Base-by-base conservation (phyloP, 805 yeast species). In the Wickerhamomyces ciferrii region DNA sequence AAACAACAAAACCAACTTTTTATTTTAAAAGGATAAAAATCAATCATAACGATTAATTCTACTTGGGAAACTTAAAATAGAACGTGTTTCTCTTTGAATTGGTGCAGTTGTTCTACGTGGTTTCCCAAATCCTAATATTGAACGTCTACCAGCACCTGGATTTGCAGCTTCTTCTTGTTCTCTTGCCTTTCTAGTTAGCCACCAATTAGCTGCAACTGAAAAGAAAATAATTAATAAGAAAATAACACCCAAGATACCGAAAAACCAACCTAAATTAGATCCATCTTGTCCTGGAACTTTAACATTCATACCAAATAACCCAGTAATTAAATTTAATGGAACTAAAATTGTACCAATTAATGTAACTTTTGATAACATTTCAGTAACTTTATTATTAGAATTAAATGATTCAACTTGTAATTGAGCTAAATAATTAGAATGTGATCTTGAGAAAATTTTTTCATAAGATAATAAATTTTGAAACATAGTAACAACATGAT, bases 221-320 rank as follows among this genome's bases (percentile, higher is more conserved):
- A 79, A 68, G 0, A 52, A 38, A 9, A 66, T 39, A n/a, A 72
- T 75, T 39, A 76, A 45, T 5, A 66, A 51, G 13, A 78, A 48
- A 51, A 83, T 61, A 21, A 76, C 67, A 10, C 82, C 87, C 7
- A 83, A 59, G 48, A 84, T 81, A 39, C 87, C 87, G 61, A 78
- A 80, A 61, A 79, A 88, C 88, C 94, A 85, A 2, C 70, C 77
- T 36, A 74, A 64, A 39, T 66, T 68, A 2, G 50, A 55, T 2
- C 53, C 72, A 14, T 55, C 69, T 49, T 76, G 67, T 25, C 97
- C 97, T 0, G 97, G 97, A 25, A 92, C 86, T 13, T 56, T 66
- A 18, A 92, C 98, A 65, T 92, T 92, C 99, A 92, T 92, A 59
- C 97, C 97, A 67, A 92, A 92, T 52, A 91, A 61, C 63, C 97